These are phyloP conservation scores for Vitis hybrid DNA, from an alignment of 177 flowering plant species.

Conservation along the genomic window DNA sequence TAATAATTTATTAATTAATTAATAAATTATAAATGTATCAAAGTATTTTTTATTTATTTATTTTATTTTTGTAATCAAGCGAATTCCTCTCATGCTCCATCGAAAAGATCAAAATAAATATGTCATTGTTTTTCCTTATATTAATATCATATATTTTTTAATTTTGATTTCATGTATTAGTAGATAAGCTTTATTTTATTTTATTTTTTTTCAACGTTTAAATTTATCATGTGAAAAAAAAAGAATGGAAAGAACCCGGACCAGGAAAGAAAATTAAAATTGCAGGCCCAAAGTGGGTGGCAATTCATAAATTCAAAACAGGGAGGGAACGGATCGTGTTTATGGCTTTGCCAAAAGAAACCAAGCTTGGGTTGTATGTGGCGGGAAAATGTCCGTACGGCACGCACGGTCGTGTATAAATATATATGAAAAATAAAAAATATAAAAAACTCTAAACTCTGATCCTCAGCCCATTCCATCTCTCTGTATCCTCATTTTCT, in stretches of 20 bases:
- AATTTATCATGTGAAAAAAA: not conserved
- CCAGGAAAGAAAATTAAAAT: not conserved
- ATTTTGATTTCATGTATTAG: too few species aligned
- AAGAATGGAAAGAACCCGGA: too few species aligned
- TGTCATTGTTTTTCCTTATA: too few species aligned
- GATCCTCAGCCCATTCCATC: not conserved
- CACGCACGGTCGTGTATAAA: conserved; percentile 3
- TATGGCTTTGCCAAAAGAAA: not conserved
- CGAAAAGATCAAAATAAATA: too few species aligned
- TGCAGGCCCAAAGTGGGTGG: not conserved
- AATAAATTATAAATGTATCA: too few species aligned
- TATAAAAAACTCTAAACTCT: not conserved
- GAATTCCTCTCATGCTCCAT: too few species aligned
- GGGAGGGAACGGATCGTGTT: not conserved
- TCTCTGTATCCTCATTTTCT: not conserved
- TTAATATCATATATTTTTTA: too few species aligned
- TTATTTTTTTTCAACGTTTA: too few species aligned
- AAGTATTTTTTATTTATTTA: too few species aligned
- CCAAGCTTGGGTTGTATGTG: not conserved
- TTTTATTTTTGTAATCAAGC: too few species aligned
- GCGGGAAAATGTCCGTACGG: conserved; percentile 37
- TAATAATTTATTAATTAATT: too few species aligned
- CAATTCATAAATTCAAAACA: not conserved
- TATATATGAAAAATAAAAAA: not conserved
- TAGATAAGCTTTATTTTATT: too few species aligned